A percentile compares a stretch with the other conserved stretches of the same genome.
These are phyloP conservation scores for Myxozyma monticola DNA, from an alignment of 805 yeast species.

Conservation along the genomic window DNA sequence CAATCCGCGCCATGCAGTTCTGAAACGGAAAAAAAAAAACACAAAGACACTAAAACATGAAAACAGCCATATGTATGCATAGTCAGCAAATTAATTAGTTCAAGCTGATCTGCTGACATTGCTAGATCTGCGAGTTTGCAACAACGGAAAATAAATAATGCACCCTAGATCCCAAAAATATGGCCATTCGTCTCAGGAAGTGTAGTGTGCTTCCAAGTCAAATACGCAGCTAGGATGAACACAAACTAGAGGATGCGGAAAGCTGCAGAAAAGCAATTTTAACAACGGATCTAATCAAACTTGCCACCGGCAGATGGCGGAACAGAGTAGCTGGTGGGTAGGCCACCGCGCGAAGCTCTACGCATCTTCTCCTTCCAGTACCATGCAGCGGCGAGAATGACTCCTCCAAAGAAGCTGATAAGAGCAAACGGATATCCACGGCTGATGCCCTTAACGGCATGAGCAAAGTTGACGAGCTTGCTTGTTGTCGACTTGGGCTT, in stretches of 20 bases:
- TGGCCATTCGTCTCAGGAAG: no score
- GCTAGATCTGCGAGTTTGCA: no score
- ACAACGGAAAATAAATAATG: no score
- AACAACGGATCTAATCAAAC: slow-evolving; percentile 4
- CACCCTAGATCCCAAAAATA: no score
- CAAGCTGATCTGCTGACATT: no score
- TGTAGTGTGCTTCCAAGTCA: background rate
- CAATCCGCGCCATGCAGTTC: no score
- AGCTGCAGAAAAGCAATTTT: background rate
- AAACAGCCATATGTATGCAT: no score
- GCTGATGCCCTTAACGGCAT: slow-evolving; percentile 1
- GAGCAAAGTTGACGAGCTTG: slow-evolving; percentile 18
- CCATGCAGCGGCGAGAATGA: slow-evolving; percentile 20
- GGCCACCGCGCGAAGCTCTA: slow-evolving; percentile 15
- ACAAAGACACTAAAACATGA: no score
- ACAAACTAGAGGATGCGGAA: background rate
- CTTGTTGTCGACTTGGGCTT: slow-evolving; percentile 28
- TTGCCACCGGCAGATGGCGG: slow-evolving; percentile 8
- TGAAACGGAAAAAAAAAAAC: no score
- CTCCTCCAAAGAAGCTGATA: slow-evolving; percentile 10
- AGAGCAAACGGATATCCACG: slow-evolving; percentile 19
- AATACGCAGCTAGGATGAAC: background rate
- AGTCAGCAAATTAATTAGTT: no score
- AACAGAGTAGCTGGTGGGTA: slow-evolving; percentile 3
- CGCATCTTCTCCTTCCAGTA: slow-evolving; percentile 27